Base-by-base conservation (phyloP, 2,329 filamentous ascomycete species). In the Fusarium sacchari region DNA sequence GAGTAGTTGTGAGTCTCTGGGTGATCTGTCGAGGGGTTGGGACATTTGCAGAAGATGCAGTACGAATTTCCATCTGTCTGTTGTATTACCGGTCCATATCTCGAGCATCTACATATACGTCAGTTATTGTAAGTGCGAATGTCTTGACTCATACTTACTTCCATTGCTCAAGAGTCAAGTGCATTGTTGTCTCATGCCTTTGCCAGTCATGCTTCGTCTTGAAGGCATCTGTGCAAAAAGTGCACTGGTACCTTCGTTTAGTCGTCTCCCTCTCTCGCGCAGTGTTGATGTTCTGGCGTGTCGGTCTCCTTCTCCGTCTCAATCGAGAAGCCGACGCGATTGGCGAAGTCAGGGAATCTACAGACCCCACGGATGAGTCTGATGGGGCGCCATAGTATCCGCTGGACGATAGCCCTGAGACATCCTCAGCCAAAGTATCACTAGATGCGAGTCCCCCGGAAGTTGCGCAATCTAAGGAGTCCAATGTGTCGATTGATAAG, bases 141-240 rank as follows among this genome's bases (percentile, higher is more conserved):
- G 18, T n/a, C 6, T 32, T 18, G 10, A 15, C 1, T 17, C 28
- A 2, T 5, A 57, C 55, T 34, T 1, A 58, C 56, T 59, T 59
- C 56, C 56, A 59, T 9, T 50, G 56, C 6, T 59, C 56, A 1
- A 59, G 56, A 0, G 40, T 59, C 0, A 59, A 9, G 6, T 59
- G 56, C 56, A 59, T 50, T 0, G 56, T 59, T 11, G 56, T 59
- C 22, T 59, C 56, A 28, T 60, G 46, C 0, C 57, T 26, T 22
- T 60, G 57, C 57, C 57, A 60, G 5, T 60, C 57, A 60, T 60
- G 57, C 14, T 60, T 60, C 4, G 57, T 60, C 14, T 55, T 60
- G 0, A 60, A 55, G 0, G 57, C 36, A 0, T 60, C 57, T 0
- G 57, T 60, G 14, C 57, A 60, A 10, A 60, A 60, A 0, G 57